Percentiles rank a stretch among this genome's conserved stretches.
Conservation (phyloP, 2,329 filamentous ascomycete species). For the Paracamarosporium sp. region DNA sequence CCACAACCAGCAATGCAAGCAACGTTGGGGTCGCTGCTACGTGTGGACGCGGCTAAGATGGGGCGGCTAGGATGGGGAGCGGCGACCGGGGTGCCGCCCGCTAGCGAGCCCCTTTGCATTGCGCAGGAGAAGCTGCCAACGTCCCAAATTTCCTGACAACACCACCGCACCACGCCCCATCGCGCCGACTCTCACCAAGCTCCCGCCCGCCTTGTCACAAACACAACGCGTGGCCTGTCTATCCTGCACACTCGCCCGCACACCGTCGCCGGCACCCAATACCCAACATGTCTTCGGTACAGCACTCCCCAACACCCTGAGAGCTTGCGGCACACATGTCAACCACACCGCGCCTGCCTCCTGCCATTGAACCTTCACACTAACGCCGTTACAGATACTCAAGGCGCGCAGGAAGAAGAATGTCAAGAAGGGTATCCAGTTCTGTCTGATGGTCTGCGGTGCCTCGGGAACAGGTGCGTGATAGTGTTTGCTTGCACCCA, state of each 20-base stretch:
- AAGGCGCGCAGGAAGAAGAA: conserved; percentile 99
- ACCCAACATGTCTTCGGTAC: conserved; percentile 47
- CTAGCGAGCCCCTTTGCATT: conserved; percentile 51
- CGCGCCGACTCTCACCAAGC: conserved; percentile 24
- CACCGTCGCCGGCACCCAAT: conserved; percentile 27
- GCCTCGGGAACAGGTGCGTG: conserved; percentile 93
- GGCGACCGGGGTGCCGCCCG: conserved; percentile 36
- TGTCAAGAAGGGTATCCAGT: conserved; percentile 99
- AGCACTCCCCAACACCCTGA: conserved; percentile 28
- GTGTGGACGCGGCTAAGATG: conserved; percentile 35
- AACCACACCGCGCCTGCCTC: conserved; percentile 19
- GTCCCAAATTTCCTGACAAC: conserved; percentile 50
- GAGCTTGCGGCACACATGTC: conserved; percentile 27
- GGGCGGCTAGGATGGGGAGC: conserved; percentile 36
- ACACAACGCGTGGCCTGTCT: conserved; percentile 26
- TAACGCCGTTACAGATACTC: conserved; percentile 53
- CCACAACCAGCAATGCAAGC: background rate
- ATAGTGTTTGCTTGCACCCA: background rate
- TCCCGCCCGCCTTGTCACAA: conserved; percentile 14
- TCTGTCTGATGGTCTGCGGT: conserved; percentile 99
- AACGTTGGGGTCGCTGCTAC: background rate
- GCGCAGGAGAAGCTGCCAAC: conserved; percentile 47
- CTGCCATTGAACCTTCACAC: conserved; percentile 26
- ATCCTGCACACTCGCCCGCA: conserved; percentile 19
- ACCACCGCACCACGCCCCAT: conserved; percentile 32